Conservation (phyloP, 148 eudicot species). For the Drosera capensis region DNA sequence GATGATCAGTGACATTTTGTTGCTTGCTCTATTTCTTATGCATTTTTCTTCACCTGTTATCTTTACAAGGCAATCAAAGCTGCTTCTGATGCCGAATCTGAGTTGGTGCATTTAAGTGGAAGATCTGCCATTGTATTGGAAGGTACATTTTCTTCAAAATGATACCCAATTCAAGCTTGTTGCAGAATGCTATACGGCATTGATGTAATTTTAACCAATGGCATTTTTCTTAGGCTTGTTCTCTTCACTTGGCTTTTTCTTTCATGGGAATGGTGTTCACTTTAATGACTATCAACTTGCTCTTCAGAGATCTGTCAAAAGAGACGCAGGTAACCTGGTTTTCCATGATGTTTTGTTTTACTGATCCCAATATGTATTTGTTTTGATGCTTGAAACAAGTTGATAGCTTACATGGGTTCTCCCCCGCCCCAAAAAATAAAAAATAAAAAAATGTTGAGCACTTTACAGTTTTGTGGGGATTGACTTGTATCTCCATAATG, state of each 20-base stretch:
- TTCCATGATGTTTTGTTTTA: too few relatives aligned
- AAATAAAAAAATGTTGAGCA: too few relatives aligned
- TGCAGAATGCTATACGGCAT: constrained; percentile 2
- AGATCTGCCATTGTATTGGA: constrained; percentile 48
- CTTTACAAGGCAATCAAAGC: constrained; percentile 83
- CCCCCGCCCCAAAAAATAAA: too few relatives aligned
- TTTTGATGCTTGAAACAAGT: too few relatives aligned
- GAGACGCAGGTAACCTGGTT: constrained; percentile 64
- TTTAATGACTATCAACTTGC: constrained; percentile 64
- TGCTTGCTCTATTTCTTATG: constrained; percentile 2
- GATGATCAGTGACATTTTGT: background rate
- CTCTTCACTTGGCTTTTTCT: constrained; percentile 63
- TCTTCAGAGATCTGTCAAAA: constrained; percentile 32
- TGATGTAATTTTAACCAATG: constrained; percentile 3
- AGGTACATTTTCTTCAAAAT: constrained; percentile 29
- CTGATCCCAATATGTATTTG: too few relatives aligned
- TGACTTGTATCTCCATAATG: too few relatives aligned
- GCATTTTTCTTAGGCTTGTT: constrained; percentile 48
- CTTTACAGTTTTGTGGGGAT: too few relatives aligned
- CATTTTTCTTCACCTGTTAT: constrained; percentile 4
- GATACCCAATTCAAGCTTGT: constrained; percentile 3
- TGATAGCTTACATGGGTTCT: too few relatives aligned
- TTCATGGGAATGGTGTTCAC: constrained; percentile 48
- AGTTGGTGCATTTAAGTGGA: constrained; percentile 55
- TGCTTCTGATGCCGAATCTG: constrained; percentile 67